Evolutionary conservation across 116 monocot genomes (phyloP).

Genomic region (Trichopus zeylanicus): DNA sequence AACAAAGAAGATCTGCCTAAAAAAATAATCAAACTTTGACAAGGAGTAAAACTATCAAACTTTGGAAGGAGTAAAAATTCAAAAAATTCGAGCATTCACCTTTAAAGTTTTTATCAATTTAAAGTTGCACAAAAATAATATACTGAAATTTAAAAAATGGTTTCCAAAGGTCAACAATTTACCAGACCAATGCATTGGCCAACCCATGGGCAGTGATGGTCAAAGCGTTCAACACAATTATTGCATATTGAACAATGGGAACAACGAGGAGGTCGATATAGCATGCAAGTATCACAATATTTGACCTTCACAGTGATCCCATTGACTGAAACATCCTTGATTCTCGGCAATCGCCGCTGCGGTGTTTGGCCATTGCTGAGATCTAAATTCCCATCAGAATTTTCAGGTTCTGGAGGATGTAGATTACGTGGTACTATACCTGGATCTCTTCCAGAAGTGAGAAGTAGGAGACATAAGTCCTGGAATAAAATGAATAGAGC

Average conservation of each 20-base stretch:
- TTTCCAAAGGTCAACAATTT: conserved; percentile 9
- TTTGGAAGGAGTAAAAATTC: too few relatives aligned
- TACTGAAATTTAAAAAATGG: background rate
- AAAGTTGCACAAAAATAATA: background rate
- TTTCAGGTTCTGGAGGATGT: conserved; percentile 67
- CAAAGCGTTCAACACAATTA: conserved; percentile 76
- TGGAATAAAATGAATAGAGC: conserved; percentile 20
- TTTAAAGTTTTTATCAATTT: background rate
- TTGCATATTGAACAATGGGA: conserved; percentile 92
- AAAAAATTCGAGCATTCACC: too few relatives aligned
- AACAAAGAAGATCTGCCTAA: too few relatives aligned
- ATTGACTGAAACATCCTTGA: conserved; percentile 60
- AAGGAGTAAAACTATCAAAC: too few relatives aligned
- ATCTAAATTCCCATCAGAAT: conserved; percentile 33
- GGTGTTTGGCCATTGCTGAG: conserved; percentile 42
- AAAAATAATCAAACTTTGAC: too few relatives aligned
- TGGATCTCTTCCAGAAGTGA: conserved; percentile 80
- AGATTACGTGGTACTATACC: conserved; percentile 74
- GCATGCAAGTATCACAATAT: conserved; percentile 85
- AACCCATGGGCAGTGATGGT: conserved; percentile 91
- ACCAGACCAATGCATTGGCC: conserved; percentile 89
- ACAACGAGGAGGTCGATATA: conserved; percentile 87
- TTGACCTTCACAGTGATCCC: conserved; percentile 74
- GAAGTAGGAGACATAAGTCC: conserved; percentile 62
- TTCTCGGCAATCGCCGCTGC: conserved; percentile 46